Evolutionary conservation across 2,329 filamentous ascomycete genomes (phyloP).

Genomic region (Thelonectria blattea): DNA sequence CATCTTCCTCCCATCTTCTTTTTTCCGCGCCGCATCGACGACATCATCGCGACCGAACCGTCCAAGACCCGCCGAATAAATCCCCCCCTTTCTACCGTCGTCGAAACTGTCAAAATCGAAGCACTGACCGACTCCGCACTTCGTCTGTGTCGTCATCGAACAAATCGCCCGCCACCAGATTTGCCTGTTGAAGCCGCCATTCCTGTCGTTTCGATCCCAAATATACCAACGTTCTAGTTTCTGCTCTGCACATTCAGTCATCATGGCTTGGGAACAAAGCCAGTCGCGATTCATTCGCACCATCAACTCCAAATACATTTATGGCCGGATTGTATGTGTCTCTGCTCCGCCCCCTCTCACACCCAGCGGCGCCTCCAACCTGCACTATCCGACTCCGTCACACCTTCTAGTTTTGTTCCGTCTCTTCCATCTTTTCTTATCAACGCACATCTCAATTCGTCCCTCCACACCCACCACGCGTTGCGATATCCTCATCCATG

Average conservation of each 20-base stretch:
- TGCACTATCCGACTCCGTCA: slow-evolving; percentile 12
- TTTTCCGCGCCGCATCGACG: neutral
- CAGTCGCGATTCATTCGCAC: slow-evolving; percentile 67
- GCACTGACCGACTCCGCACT: slow-evolving; percentile 1
- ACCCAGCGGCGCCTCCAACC: slow-evolving; percentile 11
- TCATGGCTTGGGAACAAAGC: slow-evolving; percentile 64
- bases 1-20: neutral
- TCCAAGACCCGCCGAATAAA: neutral
- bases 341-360: neutral
- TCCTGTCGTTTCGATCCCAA: neutral
- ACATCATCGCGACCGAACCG: neutral
- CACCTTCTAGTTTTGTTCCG: neutral
- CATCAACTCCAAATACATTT: slow-evolving; percentile 71
- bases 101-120: neutral
- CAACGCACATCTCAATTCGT: neutral
- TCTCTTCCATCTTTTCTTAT: neutral
- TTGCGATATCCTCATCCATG: slow-evolving; percentile 2
- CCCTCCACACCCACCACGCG: neutral
- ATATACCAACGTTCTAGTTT: neutral
- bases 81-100: neutral
- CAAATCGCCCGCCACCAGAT: slow-evolving; percentile 1
- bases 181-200: slow-evolving; percentile 6
- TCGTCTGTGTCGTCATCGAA: slow-evolving; percentile 20
- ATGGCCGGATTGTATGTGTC: slow-evolving; percentile 70
- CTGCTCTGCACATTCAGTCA: slow-evolving; percentile 11